Percentiles rank a stretch among this genome's conserved stretches.
Conservation (phyloP, 2,329 filamentous ascomycete species). For the Aspergillus hiratsukae region DNA sequence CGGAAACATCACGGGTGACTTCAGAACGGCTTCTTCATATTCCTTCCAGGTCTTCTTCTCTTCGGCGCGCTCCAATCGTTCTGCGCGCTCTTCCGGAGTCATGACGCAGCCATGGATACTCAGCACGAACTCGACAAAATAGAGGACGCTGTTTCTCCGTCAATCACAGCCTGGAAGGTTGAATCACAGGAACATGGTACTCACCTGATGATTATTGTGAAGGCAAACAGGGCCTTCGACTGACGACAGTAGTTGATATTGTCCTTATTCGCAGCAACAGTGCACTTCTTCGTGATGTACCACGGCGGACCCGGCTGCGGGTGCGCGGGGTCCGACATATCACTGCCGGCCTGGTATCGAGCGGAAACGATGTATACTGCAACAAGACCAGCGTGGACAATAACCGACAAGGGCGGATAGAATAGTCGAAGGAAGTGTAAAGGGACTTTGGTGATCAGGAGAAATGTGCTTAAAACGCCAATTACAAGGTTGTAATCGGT, state of each 20-base stretch:
- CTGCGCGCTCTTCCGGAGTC: conserved; percentile 34
- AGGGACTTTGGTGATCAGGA: conserved; percentile 55
- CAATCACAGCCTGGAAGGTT: conserved; percentile 4
- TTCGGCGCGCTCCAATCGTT: conserved; percentile 30
- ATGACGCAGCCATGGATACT: conserved; percentile 46
- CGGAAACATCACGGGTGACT: conserved; percentile 33
- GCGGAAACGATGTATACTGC: conserved; percentile 53
- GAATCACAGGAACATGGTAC: conserved; percentile 20
- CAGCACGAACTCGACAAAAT: conserved; percentile 46
- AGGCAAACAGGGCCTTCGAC: conserved; percentile 54
- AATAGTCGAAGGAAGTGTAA: conserved; percentile 55
- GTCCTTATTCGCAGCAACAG: conserved; percentile 43
- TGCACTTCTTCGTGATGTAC: conserved; percentile 61
- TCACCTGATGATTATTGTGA: conserved; percentile 54
- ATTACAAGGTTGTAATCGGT: conserved; percentile 60
- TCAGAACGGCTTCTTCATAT: conserved; percentile 39
- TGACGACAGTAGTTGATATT: conserved; percentile 55
- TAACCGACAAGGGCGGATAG: conserved; percentile 51
- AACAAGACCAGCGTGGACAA: conserved; percentile 49
- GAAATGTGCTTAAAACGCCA: conserved; percentile 57
- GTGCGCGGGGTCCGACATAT: conserved; percentile 54
- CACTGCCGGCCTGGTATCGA: conserved; percentile 53
- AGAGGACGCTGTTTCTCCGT: conserved; percentile 43
- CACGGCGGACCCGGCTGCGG: conserved; percentile 55
- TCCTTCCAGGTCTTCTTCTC: conserved; percentile 37